Conservation (phyloP, 805 yeast genomes). For the Sugiyamaella chiloensis region DNA sequence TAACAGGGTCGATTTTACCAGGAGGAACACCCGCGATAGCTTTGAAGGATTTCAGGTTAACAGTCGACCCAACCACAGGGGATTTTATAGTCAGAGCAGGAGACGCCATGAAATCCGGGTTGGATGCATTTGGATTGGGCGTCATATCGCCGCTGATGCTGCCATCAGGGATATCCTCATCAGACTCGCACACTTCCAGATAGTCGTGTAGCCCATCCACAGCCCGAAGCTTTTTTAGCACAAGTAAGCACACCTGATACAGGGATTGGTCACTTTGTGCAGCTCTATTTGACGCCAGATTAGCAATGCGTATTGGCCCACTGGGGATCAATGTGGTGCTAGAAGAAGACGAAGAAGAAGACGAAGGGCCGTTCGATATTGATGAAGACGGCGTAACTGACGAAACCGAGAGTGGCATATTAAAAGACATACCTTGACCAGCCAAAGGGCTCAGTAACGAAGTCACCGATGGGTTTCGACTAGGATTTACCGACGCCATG, state of each 20-base stretch:
- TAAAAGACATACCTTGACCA: neutral
- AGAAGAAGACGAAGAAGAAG: neutral
- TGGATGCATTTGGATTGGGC: constrained; percentile 7
- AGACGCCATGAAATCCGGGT: constrained; percentile 12
- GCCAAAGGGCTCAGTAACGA: constrained; percentile 4
- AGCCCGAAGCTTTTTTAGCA: constrained; percentile 22
- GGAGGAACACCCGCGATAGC: constrained; percentile 17
- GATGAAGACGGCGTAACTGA: neutral
- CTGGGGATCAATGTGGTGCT: neutral
- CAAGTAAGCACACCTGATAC: constrained; percentile 27
- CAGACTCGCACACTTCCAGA: constrained; percentile 17
- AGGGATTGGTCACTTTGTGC: constrained; percentile 25
- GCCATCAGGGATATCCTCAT: constrained; percentile 2
- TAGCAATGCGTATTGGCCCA: constrained; percentile 7
- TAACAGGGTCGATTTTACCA: constrained; percentile 74
- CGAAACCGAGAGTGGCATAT: neutral
- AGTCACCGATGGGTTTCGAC: constrained; percentile 5
- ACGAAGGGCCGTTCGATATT: neutral
- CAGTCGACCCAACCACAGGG: constrained; percentile 11
- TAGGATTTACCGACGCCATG: constrained; percentile 2
- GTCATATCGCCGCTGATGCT: constrained; percentile 12
- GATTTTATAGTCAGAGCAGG: constrained; percentile 3
- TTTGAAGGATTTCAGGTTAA: constrained; percentile 22
- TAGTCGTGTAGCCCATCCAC: constrained; percentile 24
- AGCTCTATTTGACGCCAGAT: constrained; percentile 21